These are phyloP conservation scores for Begonia masoniana DNA, from an alignment of 306 rosid species.

Conservation along the genomic window DNA sequence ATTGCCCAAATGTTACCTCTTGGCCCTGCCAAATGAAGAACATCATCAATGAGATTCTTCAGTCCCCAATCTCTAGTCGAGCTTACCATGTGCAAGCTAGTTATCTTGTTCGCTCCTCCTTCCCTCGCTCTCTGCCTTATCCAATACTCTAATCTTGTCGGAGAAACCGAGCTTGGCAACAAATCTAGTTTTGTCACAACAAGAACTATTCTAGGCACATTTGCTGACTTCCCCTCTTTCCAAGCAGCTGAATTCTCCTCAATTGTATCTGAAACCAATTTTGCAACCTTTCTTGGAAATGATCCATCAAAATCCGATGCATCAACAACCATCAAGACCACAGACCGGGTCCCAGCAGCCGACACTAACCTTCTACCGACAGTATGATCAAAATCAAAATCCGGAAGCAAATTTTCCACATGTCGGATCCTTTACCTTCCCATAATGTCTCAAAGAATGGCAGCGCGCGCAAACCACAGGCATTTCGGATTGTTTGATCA, in stretches of 20 bases:
- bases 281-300: conserved; percentile 67
- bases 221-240: conserved; percentile 79
- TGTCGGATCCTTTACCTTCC: conserved; percentile 82
- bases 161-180: conserved; percentile 64
- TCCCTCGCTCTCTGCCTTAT: conserved; percentile 82
- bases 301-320: conserved; percentile 85
- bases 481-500: conserved; percentile 26
- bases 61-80: conserved; percentile 74
- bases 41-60: conserved; percentile 60
- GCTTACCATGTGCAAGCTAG: conserved; percentile 91
- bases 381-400: conserved; percentile 78
- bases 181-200: conserved; percentile 77
- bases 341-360: conserved; percentile 47
- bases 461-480: conserved; percentile 84
- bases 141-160: conserved; percentile 76
- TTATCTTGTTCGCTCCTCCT: conserved; percentile 65
- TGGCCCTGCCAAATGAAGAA: conserved; percentile 52
- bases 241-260: conserved; percentile 54
- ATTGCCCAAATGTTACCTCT: conserved; percentile 90
- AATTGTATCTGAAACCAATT: conserved; percentile 51
- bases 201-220: conserved; percentile 77
- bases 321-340: conserved; percentile 81
- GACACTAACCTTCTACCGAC: conserved; percentile 67
- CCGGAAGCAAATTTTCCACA: conserved; percentile 74
- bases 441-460: conserved; percentile 82